A percentile compares a stretch with the other conserved stretches of the same genome.
Conservation (phyloP, 331 rosid species). For the Cucumis variabilis region DNA sequence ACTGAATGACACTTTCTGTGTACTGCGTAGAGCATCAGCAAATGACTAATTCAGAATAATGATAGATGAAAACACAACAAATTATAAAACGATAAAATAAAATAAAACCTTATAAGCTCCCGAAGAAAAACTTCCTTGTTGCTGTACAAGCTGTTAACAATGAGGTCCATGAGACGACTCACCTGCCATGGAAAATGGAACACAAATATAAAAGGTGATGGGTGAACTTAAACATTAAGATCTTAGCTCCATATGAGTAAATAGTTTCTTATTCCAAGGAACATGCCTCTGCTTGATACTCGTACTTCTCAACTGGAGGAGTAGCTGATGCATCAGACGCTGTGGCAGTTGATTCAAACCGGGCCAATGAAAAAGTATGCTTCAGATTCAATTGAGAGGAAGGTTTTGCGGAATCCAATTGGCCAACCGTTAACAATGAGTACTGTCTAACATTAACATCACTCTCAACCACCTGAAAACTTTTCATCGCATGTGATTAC, state of each 20-base stretch:
- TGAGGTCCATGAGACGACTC: slow-evolving; percentile 98
- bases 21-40: background rate
- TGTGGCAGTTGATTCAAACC: slow-evolving; percentile 80
- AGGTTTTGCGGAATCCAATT: slow-evolving; percentile 36
- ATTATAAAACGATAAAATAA: background rate
- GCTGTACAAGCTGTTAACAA: slow-evolving; percentile 95
- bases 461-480: slow-evolving; percentile 59
- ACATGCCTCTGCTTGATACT: slow-evolving; percentile 95
- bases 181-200: slow-evolving; percentile 56
- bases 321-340: slow-evolving; percentile 69
- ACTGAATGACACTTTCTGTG: background rate
- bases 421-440: slow-evolving; percentile 54
- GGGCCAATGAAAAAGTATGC: slow-evolving; percentile 44
- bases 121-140: slow-evolving; percentile 97
- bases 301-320: slow-evolving; percentile 68
- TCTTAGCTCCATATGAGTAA: background rate
- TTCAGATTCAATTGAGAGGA: slow-evolving; percentile 38
- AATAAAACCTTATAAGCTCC: slow-evolving; percentile 85
- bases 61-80: background rate
- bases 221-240: background rate
- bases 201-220: slow-evolving; percentile 4
- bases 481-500: background rate
- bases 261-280: background rate
- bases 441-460: slow-evolving; percentile 57
- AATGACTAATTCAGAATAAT: background rate